These are phyloP conservation scores for Alternaria sp. DNA, from an alignment of 2,329 filamentous ascomycete species.

Conservation along the genomic window DNA sequence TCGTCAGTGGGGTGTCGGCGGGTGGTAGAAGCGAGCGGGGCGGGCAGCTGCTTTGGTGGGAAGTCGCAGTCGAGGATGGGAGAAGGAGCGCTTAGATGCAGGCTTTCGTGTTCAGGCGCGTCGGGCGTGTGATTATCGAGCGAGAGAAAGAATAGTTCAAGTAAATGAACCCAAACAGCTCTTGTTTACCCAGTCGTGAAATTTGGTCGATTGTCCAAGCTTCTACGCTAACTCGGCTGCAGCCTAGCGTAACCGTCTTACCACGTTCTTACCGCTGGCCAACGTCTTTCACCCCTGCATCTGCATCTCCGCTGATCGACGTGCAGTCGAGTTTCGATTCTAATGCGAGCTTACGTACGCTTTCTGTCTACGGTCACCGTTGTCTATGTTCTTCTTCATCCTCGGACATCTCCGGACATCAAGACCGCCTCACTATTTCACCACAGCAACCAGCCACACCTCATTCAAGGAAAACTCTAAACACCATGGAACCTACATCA, in stretches of 20 bases:
- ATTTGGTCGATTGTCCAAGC: slow-evolving; percentile 23
- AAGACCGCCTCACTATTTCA: background rate
- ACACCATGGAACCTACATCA: background rate
- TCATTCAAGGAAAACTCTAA: background rate
- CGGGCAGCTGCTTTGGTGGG: slow-evolving; percentile 7
- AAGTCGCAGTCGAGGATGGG: background rate
- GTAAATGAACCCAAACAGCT: slow-evolving; percentile 26
- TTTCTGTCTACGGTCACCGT: background rate
- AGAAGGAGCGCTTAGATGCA: slow-evolving; percentile 1
- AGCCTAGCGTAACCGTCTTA: slow-evolving; percentile 18
- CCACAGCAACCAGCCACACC: background rate
- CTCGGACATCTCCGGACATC: background rate
- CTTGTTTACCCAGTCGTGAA: slow-evolving; percentile 37
- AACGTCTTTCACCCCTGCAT: slow-evolving; percentile 13
- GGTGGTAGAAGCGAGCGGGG: slow-evolving; percentile 26
- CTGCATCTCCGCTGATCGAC: slow-evolving; percentile 16
- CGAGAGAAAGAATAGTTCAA: slow-evolving; percentile 20
- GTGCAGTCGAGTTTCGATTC: background rate
- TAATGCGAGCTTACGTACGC: background rate
- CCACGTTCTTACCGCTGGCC: slow-evolving; percentile 11
- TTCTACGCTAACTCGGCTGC: slow-evolving; percentile 12
- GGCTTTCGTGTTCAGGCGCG: background rate
- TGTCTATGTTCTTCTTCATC: background rate
- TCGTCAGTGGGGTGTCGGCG: slow-evolving; percentile 24
- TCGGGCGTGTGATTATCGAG: slow-evolving; percentile 2